Base-by-base conservation (phyloP, 2,329 filamentous ascomycete genomes). In the Sporothrix globosa region DNA sequence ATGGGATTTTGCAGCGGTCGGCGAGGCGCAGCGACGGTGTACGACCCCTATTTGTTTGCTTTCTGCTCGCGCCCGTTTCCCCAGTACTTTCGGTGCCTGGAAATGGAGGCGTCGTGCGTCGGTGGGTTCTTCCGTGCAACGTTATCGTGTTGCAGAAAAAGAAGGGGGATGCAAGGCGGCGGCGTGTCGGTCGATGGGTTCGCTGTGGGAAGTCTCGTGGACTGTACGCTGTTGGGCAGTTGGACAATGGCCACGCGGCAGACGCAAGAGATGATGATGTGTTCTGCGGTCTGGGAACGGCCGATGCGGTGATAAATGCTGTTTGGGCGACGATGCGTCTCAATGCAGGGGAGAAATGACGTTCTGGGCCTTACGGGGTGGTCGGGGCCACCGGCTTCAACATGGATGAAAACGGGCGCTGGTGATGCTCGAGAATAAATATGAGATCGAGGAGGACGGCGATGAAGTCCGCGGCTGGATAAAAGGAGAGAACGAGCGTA, bases 11-110 rank as follows among this genome's bases (percentile, higher is more conserved):
- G 48, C 50, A 30, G 50, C 30, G 65, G 30, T 54, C 50, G 65
- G 48, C 50, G 66, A 68, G 66, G 66, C 66, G 66, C 66, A 68
- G 66, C 52, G 50, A 17, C 17, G 7, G 46, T 68, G 66, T 68
- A 58, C 52, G n/a, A 54, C 52, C 65, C 66, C 52, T 46, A 21
- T 68, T 46, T 67, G 13, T n/a, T 34, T 24, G 21, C 39, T 39
- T 17, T 30, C 34, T 58, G 52, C 7, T 52, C 21, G 39, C 27
- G 39, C 19, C 50, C 34, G 50, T 46, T 46, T 58, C 9, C 39
- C 52, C 19, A 14, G 46, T 21, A 48, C 21, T 46, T 65, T 41
- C 41, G 41, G 60, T 21, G 41, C 41, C 41, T 65, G 21, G 41
- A 41, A 44, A 27, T 19, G 27, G 46, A 39, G 30, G 17, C 13